Conservation (phyloP, 2,329 filamentous ascomycete species). For the Penicillium sp. region DNA sequence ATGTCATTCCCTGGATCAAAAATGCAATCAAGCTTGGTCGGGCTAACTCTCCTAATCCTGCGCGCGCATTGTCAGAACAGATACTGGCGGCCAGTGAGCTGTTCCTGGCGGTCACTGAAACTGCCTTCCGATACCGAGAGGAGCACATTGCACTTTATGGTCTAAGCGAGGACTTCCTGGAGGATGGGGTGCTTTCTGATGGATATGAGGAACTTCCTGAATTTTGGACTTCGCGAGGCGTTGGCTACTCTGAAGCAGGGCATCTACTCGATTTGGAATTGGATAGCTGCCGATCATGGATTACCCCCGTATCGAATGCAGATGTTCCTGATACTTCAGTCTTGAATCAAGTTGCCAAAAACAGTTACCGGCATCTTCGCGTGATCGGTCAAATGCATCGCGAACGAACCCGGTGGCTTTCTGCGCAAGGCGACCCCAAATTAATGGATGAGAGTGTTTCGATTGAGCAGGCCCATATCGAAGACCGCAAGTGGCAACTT, state of each 20-base stretch:
- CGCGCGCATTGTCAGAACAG: slow-evolving; percentile 45
- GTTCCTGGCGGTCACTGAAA: slow-evolving; percentile 62
- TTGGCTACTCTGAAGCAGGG: slow-evolving; percentile 40
- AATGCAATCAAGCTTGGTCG: slow-evolving; percentile 73
- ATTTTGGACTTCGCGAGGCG: slow-evolving; percentile 75
- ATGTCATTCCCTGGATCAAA: slow-evolving; percentile 76
- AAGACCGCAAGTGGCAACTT: slow-evolving; percentile 48
- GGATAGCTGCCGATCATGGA: slow-evolving; percentile 42
- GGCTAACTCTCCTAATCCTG: slow-evolving; percentile 58
- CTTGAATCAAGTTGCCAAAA: slow-evolving; percentile 51
- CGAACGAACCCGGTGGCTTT: slow-evolving; percentile 60
- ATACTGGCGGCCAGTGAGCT: slow-evolving; percentile 73
- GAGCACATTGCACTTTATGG: slow-evolving; percentile 71
- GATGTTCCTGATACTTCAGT: slow-evolving; percentile 34
- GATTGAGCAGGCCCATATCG: slow-evolving; percentile 45
- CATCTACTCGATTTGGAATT: slow-evolving; percentile 43
- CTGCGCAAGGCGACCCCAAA: slow-evolving; percentile 52
- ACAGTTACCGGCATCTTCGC: slow-evolving; percentile 56
- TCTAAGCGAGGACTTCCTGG: slow-evolving; percentile 64
- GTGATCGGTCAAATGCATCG: slow-evolving; percentile 58
- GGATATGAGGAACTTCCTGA: slow-evolving; percentile 70
- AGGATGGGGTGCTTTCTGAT: slow-evolving; percentile 61
- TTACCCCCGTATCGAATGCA: slow-evolving; percentile 34
- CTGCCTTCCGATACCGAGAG: slow-evolving; percentile 68
- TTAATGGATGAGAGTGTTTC: slow-evolving; percentile 49